Conservation (phyloP, 495 filamentous ascomycete species). For the Talaromyces trachyspermus region DNA sequence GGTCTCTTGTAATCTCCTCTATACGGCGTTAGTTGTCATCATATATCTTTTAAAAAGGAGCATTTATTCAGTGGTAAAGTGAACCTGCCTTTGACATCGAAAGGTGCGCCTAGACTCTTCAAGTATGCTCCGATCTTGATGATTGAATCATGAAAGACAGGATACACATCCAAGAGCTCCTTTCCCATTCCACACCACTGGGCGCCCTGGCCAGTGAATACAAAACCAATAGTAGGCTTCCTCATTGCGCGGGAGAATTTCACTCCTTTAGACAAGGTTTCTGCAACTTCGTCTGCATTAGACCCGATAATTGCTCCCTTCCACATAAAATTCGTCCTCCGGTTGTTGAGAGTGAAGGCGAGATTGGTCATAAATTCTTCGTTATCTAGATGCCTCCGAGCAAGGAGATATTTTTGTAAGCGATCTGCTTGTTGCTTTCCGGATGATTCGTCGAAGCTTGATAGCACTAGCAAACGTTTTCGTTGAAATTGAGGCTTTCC, state of each 20-base stretch:
- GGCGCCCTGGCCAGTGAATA: conserved; percentile 32
- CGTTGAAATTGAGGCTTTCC: not conserved
- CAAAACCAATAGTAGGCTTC: conserved; percentile 15
- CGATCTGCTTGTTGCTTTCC: too few relatives aligned
- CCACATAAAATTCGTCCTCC: conserved; percentile 18
- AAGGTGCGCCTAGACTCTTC: not conserved
- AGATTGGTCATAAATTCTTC: conserved; percentile 14
- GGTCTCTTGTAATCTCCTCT: too few relatives aligned
- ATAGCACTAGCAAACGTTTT: conserved; percentile 14
- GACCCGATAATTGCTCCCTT: too few relatives aligned
- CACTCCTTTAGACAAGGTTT: not conserved
- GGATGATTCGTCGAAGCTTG: conserved; percentile 13
- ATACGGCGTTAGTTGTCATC: too few relatives aligned
- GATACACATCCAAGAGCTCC: conserved; percentile 13
- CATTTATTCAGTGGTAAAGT: too few relatives aligned
- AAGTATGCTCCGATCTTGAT: not conserved
- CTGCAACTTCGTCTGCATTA: too few relatives aligned
- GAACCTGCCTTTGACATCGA: too few relatives aligned
- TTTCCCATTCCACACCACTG: conserved; percentile 28
- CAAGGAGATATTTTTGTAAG: conserved; percentile 6
- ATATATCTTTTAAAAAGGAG: too few relatives aligned
- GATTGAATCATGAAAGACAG: not conserved
- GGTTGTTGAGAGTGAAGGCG: conserved; percentile 23
- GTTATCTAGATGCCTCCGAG: not conserved
- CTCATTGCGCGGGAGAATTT: conserved; percentile 10